Evolutionary conservation across 768 basidiomycete genomes (phyloP).

Genomic region (Pleurotus cornucopiae): DNA sequence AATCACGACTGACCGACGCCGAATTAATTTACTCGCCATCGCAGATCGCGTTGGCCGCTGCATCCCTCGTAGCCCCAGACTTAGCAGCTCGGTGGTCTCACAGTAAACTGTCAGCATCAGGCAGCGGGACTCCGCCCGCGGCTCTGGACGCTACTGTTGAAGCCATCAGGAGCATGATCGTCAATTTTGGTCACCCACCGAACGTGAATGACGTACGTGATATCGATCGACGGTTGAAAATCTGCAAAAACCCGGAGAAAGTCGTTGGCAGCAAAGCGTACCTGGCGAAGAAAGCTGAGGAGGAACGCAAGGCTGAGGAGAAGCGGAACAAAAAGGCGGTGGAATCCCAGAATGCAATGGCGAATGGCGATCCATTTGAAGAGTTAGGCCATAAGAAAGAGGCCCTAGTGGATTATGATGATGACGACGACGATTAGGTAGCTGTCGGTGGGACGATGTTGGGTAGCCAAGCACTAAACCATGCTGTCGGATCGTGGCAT

Average conservation of each 20-base stretch:
- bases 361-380: slow-evolving; percentile 68
- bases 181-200: slow-evolving; percentile 53
- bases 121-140: slow-evolving; percentile 14
- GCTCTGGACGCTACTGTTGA: slow-evolving; percentile 37
- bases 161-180: slow-evolving; percentile 54
- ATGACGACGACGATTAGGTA: slow-evolving; percentile 45
- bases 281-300: slow-evolving; percentile 64
- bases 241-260: slow-evolving; percentile 96
- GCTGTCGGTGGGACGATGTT: neutral
- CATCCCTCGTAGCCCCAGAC: slow-evolving; percentile 60
- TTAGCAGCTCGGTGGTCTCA: slow-evolving; percentile 60
- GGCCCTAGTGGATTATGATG: slow-evolving; percentile 53
- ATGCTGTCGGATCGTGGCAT: no score
- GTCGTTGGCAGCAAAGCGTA: slow-evolving; percentile 87
- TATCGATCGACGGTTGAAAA: slow-evolving; percentile 79
- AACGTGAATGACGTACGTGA: slow-evolving; percentile 82
- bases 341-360: slow-evolving; percentile 36
- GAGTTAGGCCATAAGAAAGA: slow-evolving; percentile 35
- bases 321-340: slow-evolving; percentile 64
- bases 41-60: slow-evolving; percentile 84
- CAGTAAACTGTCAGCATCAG: slow-evolving; percentile 23
- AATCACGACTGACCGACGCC: slow-evolving; percentile 85
- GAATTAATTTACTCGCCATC: slow-evolving; percentile 92
- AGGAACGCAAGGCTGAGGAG: slow-evolving; percentile 63
- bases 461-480: no score